Percentiles rank a stretch among this genome's conserved stretches.
Evolutionary conservation across 192 early-diverging fungal species (phyloP).

Genomic region (Linnemannia schmuckeri): DNA sequence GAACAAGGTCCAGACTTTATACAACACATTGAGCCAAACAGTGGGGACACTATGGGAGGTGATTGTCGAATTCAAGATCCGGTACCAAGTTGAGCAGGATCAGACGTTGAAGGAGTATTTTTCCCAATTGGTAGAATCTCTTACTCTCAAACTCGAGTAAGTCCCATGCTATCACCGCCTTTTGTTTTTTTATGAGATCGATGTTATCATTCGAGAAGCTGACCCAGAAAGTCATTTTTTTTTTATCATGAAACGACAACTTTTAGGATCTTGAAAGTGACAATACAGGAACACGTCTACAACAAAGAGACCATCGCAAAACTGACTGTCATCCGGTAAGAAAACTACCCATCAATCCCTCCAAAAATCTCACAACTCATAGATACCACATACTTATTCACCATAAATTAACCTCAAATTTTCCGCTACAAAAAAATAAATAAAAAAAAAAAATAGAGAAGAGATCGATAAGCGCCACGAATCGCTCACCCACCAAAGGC

Average conservation of each 20-base stretch:
- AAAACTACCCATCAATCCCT: no score
- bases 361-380: neutral
- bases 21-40: constrained; percentile 26
- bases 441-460: neutral
- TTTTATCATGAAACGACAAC: neutral
- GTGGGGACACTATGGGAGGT: constrained; percentile 39
- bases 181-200: neutral
- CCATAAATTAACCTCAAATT: neutral
- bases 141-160: constrained; percentile 36
- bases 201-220: no score
- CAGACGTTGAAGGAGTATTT: constrained; percentile 35
- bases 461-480: neutral
- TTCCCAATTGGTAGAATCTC: constrained; percentile 29
- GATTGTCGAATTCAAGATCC: constrained; percentile 36
- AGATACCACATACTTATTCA: neutral
- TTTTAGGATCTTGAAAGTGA: constrained; percentile 20
- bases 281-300: constrained; percentile 23
- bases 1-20: neutral
- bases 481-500: neutral
- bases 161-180: neutral
- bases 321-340: constrained; percentile 27
- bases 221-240: neutral
- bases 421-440: neutral
- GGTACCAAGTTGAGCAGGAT: constrained; percentile 36
- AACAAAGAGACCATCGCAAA: constrained; percentile 16